Percentiles rank a stretch among this genome's conserved stretches.
phyloP scores from a whole-genome alignment of 208 protist species.

The Phytomonas sp. region DNA sequence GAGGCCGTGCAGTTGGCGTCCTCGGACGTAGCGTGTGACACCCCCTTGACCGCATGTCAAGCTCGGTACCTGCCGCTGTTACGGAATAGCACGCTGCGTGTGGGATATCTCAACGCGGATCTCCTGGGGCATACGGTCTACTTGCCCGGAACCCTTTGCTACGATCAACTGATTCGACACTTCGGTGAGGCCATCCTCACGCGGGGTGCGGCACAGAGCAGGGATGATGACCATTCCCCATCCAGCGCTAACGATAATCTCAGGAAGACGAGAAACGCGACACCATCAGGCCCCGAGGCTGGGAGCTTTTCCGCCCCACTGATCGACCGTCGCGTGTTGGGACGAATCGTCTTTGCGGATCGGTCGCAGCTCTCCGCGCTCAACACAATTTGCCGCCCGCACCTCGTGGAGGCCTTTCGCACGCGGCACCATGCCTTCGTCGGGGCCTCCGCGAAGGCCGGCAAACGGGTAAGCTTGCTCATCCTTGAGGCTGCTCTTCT shows the following conservation, averaged over 20 bases:
- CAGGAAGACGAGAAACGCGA: background rate
- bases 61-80: background rate
- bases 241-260: background rate
- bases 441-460: background rate
- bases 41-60: slow-evolving; percentile 3
- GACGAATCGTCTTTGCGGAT: slow-evolving; percentile 44
- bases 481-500: slow-evolving; percentile 71
- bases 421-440: background rate
- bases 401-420: slow-evolving; percentile 40
- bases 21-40: background rate
- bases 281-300: background rate
- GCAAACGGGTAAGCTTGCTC: slow-evolving; percentile 26
- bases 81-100: slow-evolving; percentile 9
- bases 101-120: slow-evolving; percentile 59
- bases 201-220: background rate
- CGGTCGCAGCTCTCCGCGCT: slow-evolving; percentile 31
- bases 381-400: slow-evolving; percentile 65
- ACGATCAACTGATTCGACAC: slow-evolving; percentile 37
- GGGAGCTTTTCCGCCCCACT: background rate
- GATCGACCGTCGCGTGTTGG: slow-evolving; percentile 49
- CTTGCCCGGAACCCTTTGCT: slow-evolving; percentile 53
- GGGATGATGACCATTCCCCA: background rate
- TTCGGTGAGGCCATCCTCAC: slow-evolving; percentile 50
- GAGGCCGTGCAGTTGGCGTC: slow-evolving; percentile 2
- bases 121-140: slow-evolving; percentile 64